Percentiles rank a stretch among this genome's conserved stretches.
phyloP scores from a whole-genome alignment of 1,284 basidiomycete genomes.

The Singerocomus rubriflavus region DNA sequence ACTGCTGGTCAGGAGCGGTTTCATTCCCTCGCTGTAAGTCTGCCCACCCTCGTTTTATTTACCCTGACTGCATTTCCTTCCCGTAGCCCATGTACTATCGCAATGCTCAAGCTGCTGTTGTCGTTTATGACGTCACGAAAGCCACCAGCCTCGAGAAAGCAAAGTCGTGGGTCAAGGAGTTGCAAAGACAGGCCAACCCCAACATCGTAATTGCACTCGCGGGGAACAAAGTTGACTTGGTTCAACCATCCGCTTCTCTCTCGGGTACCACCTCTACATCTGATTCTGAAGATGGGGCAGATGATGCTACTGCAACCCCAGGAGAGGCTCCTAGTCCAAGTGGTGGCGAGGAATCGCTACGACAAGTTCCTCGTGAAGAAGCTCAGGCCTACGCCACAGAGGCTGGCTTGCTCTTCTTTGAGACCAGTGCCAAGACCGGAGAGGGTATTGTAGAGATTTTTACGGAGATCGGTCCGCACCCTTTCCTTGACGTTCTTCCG shows the following conservation, averaged over 20 bases:
- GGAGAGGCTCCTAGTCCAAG: conserved; percentile 57
- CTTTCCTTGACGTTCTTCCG: not conserved
- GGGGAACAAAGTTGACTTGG: conserved; percentile 95
- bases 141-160: conserved; percentile 96
- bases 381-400: conserved; percentile 96
- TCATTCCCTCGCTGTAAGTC: conserved; percentile 81
- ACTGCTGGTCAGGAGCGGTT: conserved; percentile 95
- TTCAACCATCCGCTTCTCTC: conserved; percentile 63
- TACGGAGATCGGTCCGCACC: conserved; percentile 87
- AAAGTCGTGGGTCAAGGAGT: conserved; percentile 99
- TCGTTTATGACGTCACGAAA: conserved; percentile 97
- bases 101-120: conserved; percentile 97
- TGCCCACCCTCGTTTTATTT: conserved; percentile 2
- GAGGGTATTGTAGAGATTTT: conserved; percentile 97
- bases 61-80: conserved; percentile 4
- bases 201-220: conserved; percentile 98
- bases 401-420: conserved; percentile 91
- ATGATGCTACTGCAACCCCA: conserved; percentile 84
- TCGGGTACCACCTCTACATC: conserved; percentile 46
- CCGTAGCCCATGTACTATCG: conserved; percentile 96
- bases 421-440: conserved; percentile 98
- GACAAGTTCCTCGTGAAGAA: conserved; percentile 91
- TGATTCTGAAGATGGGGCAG: conserved; percentile 78
- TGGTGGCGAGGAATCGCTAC: conserved; percentile 63
- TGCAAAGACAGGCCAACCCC: conserved; percentile 97